Percentiles rank a stretch among this genome's conserved stretches.
Evolutionary conservation across 78 protist species (phyloP).

Genomic region (Dictyostelium discoideum): DNA sequence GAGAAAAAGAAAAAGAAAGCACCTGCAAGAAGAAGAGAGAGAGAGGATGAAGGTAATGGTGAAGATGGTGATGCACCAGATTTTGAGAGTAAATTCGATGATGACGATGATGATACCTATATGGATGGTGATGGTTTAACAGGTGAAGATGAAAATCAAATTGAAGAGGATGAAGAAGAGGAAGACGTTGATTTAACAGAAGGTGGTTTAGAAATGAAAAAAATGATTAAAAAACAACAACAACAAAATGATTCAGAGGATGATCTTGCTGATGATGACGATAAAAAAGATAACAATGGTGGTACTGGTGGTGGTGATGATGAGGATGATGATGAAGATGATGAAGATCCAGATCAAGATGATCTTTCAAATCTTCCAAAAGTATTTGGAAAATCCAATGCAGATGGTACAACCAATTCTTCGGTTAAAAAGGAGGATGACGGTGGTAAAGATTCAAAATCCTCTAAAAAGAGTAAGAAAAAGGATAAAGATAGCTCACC

Average conservation of each 20-base stretch:
- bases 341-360: constrained; percentile 7
- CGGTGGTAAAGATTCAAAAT: neutral
- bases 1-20: constrained; percentile 2
- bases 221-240: constrained; percentile 19
- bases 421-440: neutral
- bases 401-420: neutral
- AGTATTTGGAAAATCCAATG: neutral
- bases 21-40: neutral
- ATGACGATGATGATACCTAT: constrained; percentile 66
- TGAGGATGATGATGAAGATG: constrained; percentile 31
- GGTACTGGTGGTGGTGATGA: constrained; percentile 44
- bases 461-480: constrained; percentile 12
- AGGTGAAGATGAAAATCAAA: constrained; percentile 36
- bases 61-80: constrained; percentile 76
- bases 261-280: constrained; percentile 6
- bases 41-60: neutral
- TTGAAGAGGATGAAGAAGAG: neutral
- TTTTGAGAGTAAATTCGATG: constrained; percentile 57
- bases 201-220: constrained; percentile 53
- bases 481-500: neutral
- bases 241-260: constrained; percentile 17
- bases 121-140: constrained; percentile 35
- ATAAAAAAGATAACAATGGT: neutral
- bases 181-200: constrained; percentile 15
- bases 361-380: neutral